Evolutionary conservation across 805 yeast species (phyloP).

Genomic region (Hanseniaspora clermontiae): DNA sequence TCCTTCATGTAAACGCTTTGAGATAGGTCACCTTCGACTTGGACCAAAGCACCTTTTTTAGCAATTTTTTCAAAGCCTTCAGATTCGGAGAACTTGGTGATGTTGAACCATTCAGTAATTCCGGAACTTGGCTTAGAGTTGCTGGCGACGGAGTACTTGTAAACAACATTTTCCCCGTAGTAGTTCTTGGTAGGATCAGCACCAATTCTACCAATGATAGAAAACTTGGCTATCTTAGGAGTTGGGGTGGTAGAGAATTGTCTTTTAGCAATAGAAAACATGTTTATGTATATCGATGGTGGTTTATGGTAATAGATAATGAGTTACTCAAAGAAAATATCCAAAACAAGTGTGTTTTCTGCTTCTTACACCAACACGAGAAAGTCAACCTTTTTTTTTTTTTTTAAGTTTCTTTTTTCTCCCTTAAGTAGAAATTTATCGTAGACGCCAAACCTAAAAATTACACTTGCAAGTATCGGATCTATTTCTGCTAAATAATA

Average conservation of each 20-base stretch:
- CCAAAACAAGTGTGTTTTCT: not conserved
- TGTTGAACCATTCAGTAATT: not conserved
- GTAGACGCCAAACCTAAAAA: no score
- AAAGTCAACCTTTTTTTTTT: no score
- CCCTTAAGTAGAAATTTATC: no score
- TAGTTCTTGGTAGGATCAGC: not conserved
- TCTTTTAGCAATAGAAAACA: conserved; percentile 12
- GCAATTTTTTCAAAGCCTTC: not conserved
- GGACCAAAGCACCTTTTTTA: conserved; percentile 4
- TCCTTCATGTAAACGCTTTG: not conserved
- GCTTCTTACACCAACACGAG: not conserved
- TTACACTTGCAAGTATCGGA: no score
- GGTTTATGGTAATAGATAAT: no score
- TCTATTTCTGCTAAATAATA: no score
- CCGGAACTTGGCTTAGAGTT: not conserved
- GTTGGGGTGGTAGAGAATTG: not conserved
- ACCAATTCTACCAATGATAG: conserved; percentile 7
- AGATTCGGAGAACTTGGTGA: not conserved
- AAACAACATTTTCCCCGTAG: not conserved
- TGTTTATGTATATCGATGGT: not conserved
- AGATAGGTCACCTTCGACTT: conserved; percentile 3
- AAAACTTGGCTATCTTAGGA: not conserved
- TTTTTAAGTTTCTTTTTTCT: no score
- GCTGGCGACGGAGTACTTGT: conserved; percentile 6
- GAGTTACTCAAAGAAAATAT: no score